Conservation (phyloP, 116 monocot genomes). For the Cymodocea nodosa region DNA sequence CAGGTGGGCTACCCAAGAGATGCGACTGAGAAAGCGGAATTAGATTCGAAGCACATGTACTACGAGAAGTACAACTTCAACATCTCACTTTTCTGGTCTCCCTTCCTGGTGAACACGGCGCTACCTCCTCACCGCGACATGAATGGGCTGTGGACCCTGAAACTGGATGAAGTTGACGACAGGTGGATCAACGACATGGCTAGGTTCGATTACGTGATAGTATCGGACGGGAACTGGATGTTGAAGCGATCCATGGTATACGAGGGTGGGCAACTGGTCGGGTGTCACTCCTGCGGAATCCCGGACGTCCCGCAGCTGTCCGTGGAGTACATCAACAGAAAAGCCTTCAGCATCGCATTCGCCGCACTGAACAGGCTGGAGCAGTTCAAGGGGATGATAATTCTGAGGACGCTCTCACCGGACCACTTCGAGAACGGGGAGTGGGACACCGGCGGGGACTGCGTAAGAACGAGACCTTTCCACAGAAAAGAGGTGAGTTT, state of each 20-base stretch:
- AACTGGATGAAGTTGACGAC: slow-evolving; percentile 45
- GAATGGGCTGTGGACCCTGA: slow-evolving; percentile 17
- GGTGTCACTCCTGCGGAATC: slow-evolving; percentile 26
- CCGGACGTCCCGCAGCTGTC: slow-evolving; percentile 14
- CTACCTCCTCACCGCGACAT: background rate
- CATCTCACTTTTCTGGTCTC: slow-evolving; percentile 35
- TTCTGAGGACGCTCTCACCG: slow-evolving; percentile 38
- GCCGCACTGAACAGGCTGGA: slow-evolving; percentile 9
- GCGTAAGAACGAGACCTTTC: slow-evolving; percentile 24
- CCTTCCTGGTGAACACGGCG: slow-evolving; percentile 25
- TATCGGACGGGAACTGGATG: slow-evolving; percentile 33
- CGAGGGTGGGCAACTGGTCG: slow-evolving; percentile 16
- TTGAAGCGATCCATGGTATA: slow-evolving; percentile 27
- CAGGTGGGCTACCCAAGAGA: slow-evolving; percentile 21
- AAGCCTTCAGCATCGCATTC: slow-evolving; percentile 31
- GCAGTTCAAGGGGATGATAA: slow-evolving; percentile 14
- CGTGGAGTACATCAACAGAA: slow-evolving; percentile 17
- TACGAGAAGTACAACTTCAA: slow-evolving; percentile 34
- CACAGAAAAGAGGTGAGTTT: slow-evolving; percentile 10
- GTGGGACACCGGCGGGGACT: slow-evolving; percentile 55
- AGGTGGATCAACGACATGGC: slow-evolving; percentile 23
- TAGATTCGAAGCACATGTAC: slow-evolving; percentile 18
- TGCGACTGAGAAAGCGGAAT: slow-evolving; percentile 4
- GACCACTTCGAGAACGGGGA: slow-evolving; percentile 42
- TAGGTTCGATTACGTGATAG: slow-evolving; percentile 16